A percentile compares a stretch with the other conserved stretches of the same genome.
Conservation (phyloP, 192 early-diverging fungal genomes). For the Podila horticola region DNA sequence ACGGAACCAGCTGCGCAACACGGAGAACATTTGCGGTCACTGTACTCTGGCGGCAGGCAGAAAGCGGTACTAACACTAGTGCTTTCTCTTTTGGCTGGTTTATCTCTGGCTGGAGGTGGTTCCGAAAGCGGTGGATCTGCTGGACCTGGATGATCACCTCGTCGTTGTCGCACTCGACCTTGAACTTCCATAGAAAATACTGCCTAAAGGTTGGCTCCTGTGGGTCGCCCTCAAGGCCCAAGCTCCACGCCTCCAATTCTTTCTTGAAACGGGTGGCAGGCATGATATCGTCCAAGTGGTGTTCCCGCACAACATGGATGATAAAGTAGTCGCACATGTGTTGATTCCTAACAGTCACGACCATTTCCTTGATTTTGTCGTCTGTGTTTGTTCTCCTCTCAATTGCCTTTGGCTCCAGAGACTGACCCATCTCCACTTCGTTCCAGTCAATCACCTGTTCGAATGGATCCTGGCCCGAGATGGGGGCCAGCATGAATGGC, state of each 20-base stretch:
- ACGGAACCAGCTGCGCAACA: constrained; percentile 64
- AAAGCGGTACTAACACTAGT: constrained; percentile 28
- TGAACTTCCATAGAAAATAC: constrained; percentile 53
- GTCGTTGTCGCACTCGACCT: neutral
- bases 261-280: constrained; percentile 3
- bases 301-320: constrained; percentile 34
- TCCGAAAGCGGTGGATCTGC: constrained; percentile 42
- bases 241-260: neutral
- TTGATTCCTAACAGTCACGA: constrained; percentile 54
- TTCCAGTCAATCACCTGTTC: constrained; percentile 56
- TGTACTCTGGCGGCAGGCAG: constrained; percentile 38
- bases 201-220: constrained; percentile 35
- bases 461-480: constrained; percentile 29
- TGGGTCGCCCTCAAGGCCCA: neutral
- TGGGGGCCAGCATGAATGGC: constrained; percentile 67
- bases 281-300: constrained; percentile 19
- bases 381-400: constrained; percentile 20
- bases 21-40: constrained; percentile 56
- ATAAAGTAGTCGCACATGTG: constrained; percentile 58
- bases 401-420: neutral
- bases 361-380: constrained; percentile 14
- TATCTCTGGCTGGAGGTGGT: constrained; percentile 52
- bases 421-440: constrained; percentile 35
- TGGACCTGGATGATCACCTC: constrained; percentile 54
- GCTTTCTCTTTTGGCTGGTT: constrained; percentile 5